A percentile compares a stretch with the other conserved stretches of the same genome.
Evolutionary conservation across 257 asterid species (phyloP).

Genomic region (Nicotiana sylvestris): DNA sequence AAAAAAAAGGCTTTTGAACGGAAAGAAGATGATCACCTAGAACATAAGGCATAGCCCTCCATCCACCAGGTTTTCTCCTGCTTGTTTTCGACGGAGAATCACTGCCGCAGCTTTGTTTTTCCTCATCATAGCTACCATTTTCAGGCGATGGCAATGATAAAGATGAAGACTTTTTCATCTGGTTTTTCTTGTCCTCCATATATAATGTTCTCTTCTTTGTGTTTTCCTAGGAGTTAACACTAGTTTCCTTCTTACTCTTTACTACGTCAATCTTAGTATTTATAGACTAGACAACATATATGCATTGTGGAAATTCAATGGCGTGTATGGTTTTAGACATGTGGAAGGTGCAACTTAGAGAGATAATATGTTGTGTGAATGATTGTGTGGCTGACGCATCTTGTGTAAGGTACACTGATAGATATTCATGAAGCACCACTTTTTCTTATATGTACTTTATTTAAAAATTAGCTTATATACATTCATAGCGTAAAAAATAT

Average conservation of each 20-base stretch:
- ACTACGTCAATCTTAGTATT: neutral
- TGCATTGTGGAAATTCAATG: neutral
- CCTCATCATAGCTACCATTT: conserved; percentile 29
- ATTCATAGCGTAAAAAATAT: no score
- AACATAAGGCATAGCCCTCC: conserved; percentile 67
- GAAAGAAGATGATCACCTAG: conserved; percentile 37
- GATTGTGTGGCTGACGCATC: conserved; percentile 9
- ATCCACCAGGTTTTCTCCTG: conserved; percentile 40
- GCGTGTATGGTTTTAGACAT: neutral
- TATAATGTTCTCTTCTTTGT: neutral
- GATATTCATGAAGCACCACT: neutral
- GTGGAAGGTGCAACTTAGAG: neutral
- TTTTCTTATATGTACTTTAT: neutral
- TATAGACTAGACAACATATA: neutral
- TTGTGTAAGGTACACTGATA: neutral
- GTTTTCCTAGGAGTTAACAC: neutral
- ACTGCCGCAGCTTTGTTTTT: conserved; percentile 13
- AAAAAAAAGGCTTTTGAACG: neutral
- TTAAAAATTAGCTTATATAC: no score
- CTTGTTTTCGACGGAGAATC: neutral
- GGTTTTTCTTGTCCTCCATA: conserved; percentile 17
- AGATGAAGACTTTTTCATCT: conserved; percentile 15
- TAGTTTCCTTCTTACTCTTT: neutral
- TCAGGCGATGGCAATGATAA: conserved; percentile 23
- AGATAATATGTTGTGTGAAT: neutral